These are phyloP conservation scores for Incumbomyces delicatus DNA, from an alignment of 2,329 filamentous ascomycete genomes.

Conservation along the genomic window DNA sequence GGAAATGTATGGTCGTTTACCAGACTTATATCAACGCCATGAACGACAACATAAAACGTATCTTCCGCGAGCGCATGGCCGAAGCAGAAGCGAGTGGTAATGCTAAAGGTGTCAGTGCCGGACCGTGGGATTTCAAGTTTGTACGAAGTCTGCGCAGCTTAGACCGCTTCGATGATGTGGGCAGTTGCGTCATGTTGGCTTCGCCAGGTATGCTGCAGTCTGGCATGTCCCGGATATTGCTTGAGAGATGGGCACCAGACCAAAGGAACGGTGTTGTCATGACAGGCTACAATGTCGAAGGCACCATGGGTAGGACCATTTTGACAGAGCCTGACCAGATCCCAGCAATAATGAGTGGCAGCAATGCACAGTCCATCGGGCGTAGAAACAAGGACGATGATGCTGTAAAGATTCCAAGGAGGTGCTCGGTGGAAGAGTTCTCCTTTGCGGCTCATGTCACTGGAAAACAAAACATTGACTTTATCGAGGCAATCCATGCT, in stretches of 20 bases:
- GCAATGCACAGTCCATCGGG: slow-evolving; percentile 47
- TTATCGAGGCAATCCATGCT: slow-evolving; percentile 87
- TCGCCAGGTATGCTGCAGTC: slow-evolving; percentile 98
- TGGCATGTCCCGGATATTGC: slow-evolving; percentile 80
- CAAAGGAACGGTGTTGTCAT: slow-evolving; percentile 97
- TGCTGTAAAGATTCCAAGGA: slow-evolving; percentile 82
- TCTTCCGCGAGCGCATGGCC: slow-evolving; percentile 88
- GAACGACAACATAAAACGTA: slow-evolving; percentile 97
- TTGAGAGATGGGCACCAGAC: slow-evolving; percentile 93
- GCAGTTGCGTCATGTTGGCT: slow-evolving; percentile 92
- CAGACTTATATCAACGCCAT: slow-evolving; percentile 97
- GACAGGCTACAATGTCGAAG: slow-evolving; percentile 96
- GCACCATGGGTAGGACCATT: slow-evolving; percentile 94
- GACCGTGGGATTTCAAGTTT: slow-evolving; percentile 94
- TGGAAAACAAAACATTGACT: slow-evolving; percentile 88
- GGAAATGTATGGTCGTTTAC: slow-evolving; percentile 97
- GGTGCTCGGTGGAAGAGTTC: slow-evolving; percentile 88
- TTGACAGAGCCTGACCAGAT: slow-evolving; percentile 93
- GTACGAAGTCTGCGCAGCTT: slow-evolving; percentile 86
- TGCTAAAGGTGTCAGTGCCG: slow-evolving; percentile 54
- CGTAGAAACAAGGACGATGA: slow-evolving; percentile 56
- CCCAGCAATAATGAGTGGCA: slow-evolving; percentile 79
- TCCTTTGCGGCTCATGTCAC: slow-evolving; percentile 97
- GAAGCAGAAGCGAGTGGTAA: slow-evolving; percentile 76
- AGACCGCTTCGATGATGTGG: slow-evolving; percentile 91